Percentiles rank a stretch among this genome's conserved stretches.
Evolutionary conservation across 2,329 filamentous ascomycete species (phyloP).

Genomic region (Fusarium papillatum): DNA sequence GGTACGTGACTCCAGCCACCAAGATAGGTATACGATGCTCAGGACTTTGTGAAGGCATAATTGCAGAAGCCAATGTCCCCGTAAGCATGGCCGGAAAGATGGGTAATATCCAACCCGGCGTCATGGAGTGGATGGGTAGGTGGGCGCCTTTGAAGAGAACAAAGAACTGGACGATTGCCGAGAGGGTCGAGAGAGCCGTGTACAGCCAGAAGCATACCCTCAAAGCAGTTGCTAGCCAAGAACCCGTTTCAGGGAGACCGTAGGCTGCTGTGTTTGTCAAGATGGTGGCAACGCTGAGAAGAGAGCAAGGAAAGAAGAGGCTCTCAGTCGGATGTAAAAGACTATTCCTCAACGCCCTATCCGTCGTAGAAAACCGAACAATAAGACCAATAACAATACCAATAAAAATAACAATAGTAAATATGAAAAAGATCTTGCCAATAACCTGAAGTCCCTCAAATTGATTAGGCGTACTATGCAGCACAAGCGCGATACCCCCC

Average conservation of each 20-base stretch:
- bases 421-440: constrained; percentile 61
- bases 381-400: constrained; percentile 66
- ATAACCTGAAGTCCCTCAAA: constrained; percentile 62
- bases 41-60: constrained; percentile 41
- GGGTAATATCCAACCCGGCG: constrained; percentile 47
- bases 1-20: constrained; percentile 43
- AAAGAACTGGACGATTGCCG: constrained; percentile 43
- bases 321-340: constrained; percentile 65
- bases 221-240: constrained; percentile 63
- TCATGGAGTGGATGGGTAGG: constrained; percentile 44
- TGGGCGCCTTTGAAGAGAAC: constrained; percentile 47
- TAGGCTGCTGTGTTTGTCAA: constrained; percentile 76
- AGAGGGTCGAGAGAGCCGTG: constrained; percentile 50
- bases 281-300: constrained; percentile 75
- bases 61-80: constrained; percentile 40
- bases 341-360: constrained; percentile 65
- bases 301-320: constrained; percentile 72
- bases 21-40: constrained; percentile 43
- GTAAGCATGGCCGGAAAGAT: constrained; percentile 47
- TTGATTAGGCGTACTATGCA: constrained; percentile 54
- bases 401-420: constrained; percentile 64
- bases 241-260: constrained; percentile 62
- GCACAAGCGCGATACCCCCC: constrained; percentile 47
- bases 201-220: constrained; percentile 66
- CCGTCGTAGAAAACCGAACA: constrained; percentile 69